phyloP scores from a whole-genome alignment of 106 monocot genomes.

The Ottelia alismoides region DNA sequence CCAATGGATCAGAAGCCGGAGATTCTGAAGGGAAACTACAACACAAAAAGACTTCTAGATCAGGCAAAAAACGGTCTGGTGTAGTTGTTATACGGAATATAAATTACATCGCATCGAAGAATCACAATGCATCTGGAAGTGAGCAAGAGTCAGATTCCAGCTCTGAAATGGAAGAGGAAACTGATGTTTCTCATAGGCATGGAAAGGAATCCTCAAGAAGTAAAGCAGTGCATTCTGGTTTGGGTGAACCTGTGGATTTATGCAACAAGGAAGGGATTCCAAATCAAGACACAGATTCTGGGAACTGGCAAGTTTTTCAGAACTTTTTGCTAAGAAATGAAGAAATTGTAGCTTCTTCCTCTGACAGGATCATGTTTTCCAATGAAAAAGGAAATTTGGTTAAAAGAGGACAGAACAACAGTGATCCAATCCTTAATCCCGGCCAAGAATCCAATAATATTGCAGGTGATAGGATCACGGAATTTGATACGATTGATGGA shows the following conservation, averaged over 20 bases:
- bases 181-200: constrained; percentile 14
- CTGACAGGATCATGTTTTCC: constrained; percentile 45
- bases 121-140: constrained; percentile 34
- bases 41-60: constrained; percentile 30
- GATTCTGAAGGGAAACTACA: constrained; percentile 33
- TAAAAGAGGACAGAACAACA: constrained; percentile 26
- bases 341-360: constrained; percentile 25
- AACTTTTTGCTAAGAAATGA: constrained; percentile 73
- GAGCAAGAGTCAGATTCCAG: constrained; percentile 41
- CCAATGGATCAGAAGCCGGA: constrained; percentile 21
- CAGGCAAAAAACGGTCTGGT: constrained; percentile 62
- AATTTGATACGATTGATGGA: constrained; percentile 46
- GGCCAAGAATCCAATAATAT: constrained; percentile 27
- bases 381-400: constrained; percentile 43
- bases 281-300: constrained; percentile 44
- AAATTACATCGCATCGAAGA: constrained; percentile 66
- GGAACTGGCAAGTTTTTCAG: constrained; percentile 87
- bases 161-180: constrained; percentile 30
- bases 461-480: constrained; percentile 16
- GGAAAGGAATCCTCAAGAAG: constrained; percentile 41
- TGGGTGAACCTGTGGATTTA: constrained; percentile 16
- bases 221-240: constrained; percentile 23
- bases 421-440: constrained; percentile 44
- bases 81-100: constrained; percentile 71
- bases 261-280: constrained; percentile 22